Percentiles rank a stretch among this genome's conserved stretches.
phyloP scores from a whole-genome alignment of 2,329 filamentous ascomycete genomes.

The Diaporthe helianthi region DNA sequence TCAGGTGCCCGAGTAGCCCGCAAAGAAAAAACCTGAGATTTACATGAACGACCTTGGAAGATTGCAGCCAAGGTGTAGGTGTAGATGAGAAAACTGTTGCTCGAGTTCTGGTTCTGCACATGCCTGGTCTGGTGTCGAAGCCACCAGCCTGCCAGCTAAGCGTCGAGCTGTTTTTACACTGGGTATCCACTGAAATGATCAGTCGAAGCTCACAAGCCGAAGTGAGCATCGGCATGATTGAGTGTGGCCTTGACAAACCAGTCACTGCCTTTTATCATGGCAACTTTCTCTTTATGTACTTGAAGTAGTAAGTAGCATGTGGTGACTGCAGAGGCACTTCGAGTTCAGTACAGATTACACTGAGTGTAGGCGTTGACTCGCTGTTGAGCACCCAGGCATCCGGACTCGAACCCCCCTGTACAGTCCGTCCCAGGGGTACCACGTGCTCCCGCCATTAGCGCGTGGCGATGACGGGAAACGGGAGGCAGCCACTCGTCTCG shows the following conservation, averaged over 20 bases:
- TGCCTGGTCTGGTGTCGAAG: no score
- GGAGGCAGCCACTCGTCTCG: constrained; percentile 7
- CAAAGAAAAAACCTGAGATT: background rate
- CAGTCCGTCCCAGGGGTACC: background rate
- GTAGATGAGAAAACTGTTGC: background rate
- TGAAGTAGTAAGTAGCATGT: background rate
- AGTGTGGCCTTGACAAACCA: background rate
- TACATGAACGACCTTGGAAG: background rate
- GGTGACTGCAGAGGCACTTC: background rate
- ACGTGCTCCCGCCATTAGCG: constrained; percentile 25
- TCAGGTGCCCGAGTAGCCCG: background rate
- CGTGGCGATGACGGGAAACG: background rate
- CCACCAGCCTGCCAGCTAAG: background rate
- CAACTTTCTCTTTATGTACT: no score
- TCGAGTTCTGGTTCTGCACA: no score
- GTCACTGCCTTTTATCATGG: background rate
- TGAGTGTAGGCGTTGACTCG: no score
- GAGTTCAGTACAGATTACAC: background rate
- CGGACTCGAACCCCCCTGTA: no score
- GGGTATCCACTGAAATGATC: background rate
- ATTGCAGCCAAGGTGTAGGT: background rate
- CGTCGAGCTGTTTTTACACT: background rate
- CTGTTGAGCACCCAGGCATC: background rate
- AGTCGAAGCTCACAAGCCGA: background rate
- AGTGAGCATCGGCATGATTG: background rate